Conservation (phyloP, 768 basidiomycete species). For the Albatrellus ellisii region DNA sequence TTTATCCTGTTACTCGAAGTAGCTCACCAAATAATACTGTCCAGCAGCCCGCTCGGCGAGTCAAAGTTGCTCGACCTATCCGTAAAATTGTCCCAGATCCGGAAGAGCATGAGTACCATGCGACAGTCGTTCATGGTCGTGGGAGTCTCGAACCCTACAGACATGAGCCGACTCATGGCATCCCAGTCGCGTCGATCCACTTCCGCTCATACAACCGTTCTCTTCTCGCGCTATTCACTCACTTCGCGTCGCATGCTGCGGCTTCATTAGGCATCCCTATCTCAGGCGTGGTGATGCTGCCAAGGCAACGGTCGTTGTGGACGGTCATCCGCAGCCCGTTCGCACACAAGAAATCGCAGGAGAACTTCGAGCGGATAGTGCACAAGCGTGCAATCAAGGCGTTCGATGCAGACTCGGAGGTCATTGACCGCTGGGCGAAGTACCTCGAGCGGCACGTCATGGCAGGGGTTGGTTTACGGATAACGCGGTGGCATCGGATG, state of each 20-base stretch:
- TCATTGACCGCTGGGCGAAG: conserved; percentile 67
- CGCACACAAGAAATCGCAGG: conserved; percentile 85
- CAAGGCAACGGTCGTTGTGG: conserved; percentile 67
- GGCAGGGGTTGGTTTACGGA: conserved; percentile 80
- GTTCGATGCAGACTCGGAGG: conserved; percentile 73
- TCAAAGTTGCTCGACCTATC: conserved; percentile 1
- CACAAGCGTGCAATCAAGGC: conserved; percentile 84
- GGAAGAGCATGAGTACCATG: conserved; percentile 29
- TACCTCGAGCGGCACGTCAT: conserved; percentile 68
- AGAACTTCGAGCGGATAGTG: conserved; percentile 82
- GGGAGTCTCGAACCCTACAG: conserved; percentile 37
- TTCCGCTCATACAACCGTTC: conserved; percentile 63
- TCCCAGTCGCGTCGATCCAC: conserved; percentile 75
- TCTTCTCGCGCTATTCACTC: conserved; percentile 65
- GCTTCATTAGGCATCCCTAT: conserved; percentile 73
- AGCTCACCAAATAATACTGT: too few relatives aligned
- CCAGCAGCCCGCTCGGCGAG: not conserved
- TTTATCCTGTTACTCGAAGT: too few relatives aligned
- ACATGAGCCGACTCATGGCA: conserved; percentile 47
- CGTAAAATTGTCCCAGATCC: conserved; percentile 5
- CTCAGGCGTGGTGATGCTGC: conserved; percentile 50
- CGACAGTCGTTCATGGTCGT: conserved; percentile 51
- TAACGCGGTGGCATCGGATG: conserved; percentile 62
- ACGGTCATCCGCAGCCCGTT: conserved; percentile 83
- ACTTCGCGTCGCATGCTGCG: conserved; percentile 78